phyloP scores from a whole-genome alignment of 768 basidiomycete genomes.

The Tylopilus intermedius region DNA sequence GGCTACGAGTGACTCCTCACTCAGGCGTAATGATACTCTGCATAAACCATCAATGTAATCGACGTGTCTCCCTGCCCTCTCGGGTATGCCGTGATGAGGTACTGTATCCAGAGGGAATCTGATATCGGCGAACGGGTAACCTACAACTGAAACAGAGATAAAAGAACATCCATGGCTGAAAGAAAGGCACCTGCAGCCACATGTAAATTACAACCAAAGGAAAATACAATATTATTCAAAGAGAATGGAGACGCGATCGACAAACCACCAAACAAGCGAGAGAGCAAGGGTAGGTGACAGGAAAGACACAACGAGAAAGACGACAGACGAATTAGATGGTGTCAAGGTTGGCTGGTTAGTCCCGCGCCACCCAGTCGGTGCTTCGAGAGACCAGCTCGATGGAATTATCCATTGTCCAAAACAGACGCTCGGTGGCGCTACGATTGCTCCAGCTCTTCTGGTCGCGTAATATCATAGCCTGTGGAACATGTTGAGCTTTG shows the following conservation, averaged over 20 bases:
- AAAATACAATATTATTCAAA: conserved; percentile 18
- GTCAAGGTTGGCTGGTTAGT: conserved; percentile 33
- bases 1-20: conserved; percentile 45
- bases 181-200: conserved; percentile 1
- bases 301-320: conserved; percentile 12
- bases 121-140: conserved; percentile 14
- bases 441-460: conserved; percentile 94
- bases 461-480: conserved; percentile 95
- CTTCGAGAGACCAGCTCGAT: conserved; percentile 82
- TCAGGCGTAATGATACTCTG: conserved; percentile 9
- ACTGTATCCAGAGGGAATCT: conserved; percentile 10
- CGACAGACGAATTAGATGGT: neutral
- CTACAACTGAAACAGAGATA: conserved; percentile 17
- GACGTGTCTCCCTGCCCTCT: conserved; percentile 8
- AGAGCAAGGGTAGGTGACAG: neutral
- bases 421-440: conserved; percentile 85
- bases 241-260: neutral
- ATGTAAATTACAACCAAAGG: conserved; percentile 20
- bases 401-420: conserved; percentile 90
- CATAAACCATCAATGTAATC: conserved; percentile 18
- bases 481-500: conserved; percentile 4
- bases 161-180: conserved; percentile 11
- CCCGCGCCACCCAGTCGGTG: conserved; percentile 80
- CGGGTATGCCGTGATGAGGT: conserved; percentile 10
- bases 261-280: conserved; percentile 10